Percentiles rank a stretch among this genome's conserved stretches.
Conservation (phyloP, 306 rosid species). For the Canavalia ensiformis region DNA sequence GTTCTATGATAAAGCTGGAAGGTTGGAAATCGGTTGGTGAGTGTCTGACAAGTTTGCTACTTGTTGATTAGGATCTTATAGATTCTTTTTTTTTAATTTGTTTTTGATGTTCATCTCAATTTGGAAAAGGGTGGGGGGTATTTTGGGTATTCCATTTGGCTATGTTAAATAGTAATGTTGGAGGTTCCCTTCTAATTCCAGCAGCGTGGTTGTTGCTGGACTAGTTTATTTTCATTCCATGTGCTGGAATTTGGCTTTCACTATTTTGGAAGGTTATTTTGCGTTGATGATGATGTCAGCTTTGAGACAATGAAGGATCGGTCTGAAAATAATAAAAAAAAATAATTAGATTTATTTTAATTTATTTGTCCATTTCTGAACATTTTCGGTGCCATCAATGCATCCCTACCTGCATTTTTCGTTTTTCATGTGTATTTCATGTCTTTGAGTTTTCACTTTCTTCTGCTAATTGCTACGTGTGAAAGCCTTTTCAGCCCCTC, state of each 20-base stretch:
- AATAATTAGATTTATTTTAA: background rate
- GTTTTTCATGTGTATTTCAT: slow-evolving; percentile 37
- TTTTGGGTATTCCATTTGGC: background rate
- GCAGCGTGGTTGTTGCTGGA: background rate
- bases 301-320: background rate
- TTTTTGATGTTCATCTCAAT: background rate
- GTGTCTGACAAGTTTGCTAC: background rate
- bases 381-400: slow-evolving; percentile 43
- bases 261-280: background rate
- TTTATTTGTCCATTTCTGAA: slow-evolving; percentile 9
- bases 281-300: slow-evolving; percentile 26
- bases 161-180: background rate
- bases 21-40: background rate
- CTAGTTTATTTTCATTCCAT: background rate
- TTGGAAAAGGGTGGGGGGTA: background rate
- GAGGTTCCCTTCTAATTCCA: background rate
- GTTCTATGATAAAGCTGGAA: background rate
- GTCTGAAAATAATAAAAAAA: background rate
- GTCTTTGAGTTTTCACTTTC: slow-evolving; percentile 37
- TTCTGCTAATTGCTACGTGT: slow-evolving; percentile 42
- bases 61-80: background rate
- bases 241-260: background rate
- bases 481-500: slow-evolving; percentile 51
- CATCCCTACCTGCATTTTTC: slow-evolving; percentile 45
- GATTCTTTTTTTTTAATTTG: background rate